Evolutionary conservation across 2,329 filamentous ascomycete genomes (phyloP).

Genomic region (Alternaria ethzedia): DNA sequence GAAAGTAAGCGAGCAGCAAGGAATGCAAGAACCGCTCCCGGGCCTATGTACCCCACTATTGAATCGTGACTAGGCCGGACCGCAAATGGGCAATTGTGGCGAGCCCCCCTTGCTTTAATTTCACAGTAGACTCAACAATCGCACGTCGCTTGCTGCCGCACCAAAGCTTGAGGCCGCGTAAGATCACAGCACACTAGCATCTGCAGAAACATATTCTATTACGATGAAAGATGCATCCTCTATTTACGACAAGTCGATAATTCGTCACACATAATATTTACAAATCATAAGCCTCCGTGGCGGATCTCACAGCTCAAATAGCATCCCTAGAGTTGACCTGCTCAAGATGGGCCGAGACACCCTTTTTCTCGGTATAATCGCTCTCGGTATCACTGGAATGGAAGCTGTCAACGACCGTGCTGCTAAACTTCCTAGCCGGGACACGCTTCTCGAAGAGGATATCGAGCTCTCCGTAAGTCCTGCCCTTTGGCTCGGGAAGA

Average conservation of each 20-base stretch:
- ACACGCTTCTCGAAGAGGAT: constrained; percentile 71
- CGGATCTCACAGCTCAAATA: neutral
- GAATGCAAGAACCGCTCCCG: neutral
- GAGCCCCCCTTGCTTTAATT: neutral
- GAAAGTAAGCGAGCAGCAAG: neutral
- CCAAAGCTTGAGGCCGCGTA: neutral
- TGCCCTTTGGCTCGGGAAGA: constrained; percentile 77
- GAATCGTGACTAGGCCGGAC: neutral
- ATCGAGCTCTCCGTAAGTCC: constrained; percentile 85
- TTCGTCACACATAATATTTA: constrained; percentile 3
- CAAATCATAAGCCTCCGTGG: neutral
- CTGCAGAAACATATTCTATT: neutral
- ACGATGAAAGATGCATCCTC: neutral
- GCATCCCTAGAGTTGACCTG: constrained; percentile 25
- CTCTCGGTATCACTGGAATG: constrained; percentile 24
- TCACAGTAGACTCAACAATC: neutral
- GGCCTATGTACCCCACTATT: neutral
- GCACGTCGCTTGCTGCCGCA: neutral
- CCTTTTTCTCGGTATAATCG: constrained; percentile 34
- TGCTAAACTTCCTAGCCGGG: constrained; percentile 39
- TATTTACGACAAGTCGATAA: neutral
- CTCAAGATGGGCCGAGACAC: constrained; percentile 33
- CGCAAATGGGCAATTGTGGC: neutral
- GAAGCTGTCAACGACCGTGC: constrained; percentile 35
- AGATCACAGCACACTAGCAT: neutral